Evolutionary conservation across 2,329 filamentous ascomycete genomes (phyloP), one percentile per base, ranked within the genome.

Genomic region (Colletotrichum gloeosporioides): DNA sequence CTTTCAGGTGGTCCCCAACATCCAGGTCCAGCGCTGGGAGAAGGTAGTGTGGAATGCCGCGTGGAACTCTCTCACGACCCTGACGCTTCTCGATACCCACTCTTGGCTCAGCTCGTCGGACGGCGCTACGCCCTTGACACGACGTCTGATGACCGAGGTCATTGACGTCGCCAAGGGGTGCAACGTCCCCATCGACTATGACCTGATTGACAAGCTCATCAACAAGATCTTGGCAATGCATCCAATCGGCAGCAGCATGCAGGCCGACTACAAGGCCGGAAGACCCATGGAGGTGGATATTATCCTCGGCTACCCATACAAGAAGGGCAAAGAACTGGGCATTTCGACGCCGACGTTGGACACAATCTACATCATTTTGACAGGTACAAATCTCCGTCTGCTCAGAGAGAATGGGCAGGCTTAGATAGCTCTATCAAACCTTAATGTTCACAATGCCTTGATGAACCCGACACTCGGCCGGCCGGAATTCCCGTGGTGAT

Each of bases 231-330:
- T 88, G 78, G 65, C 85, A 57, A 81, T 90, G 80, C 86, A 86
- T 63, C 83, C 87, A 1, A 85, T 86, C 34, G 80, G 83, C 16
- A 87, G 85, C 66, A 89, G 88, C 77, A 93, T 93, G 92, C 86
- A 90, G 61, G 83, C 88, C 18, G 92, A 93, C 80, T 91, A 88
- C 82, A 88, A 90, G 78, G 85, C 87, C 22, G 90, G 90, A 0
- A 88, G 88, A 78, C 86, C 85, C 10, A 90, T 93, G 90, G 92
- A 93, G 80, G 83, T 93, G 69, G 92, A 93, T 68, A 89, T 92
- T 6, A 92, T 93, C 68, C 80, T 93, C 15, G 91, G 92, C 0
- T 92, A 92, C 79, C 90, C 91, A 4, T 88, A 92, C 8, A 83
- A 86, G 70, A 88, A 91, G 73, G 92, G 89, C 0, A 86, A 86